Evolutionary conservation across 768 basidiomycete genomes (phyloP), one percentile per base, ranked within the genome.

Genomic region (Tulasnella sp.): DNA sequence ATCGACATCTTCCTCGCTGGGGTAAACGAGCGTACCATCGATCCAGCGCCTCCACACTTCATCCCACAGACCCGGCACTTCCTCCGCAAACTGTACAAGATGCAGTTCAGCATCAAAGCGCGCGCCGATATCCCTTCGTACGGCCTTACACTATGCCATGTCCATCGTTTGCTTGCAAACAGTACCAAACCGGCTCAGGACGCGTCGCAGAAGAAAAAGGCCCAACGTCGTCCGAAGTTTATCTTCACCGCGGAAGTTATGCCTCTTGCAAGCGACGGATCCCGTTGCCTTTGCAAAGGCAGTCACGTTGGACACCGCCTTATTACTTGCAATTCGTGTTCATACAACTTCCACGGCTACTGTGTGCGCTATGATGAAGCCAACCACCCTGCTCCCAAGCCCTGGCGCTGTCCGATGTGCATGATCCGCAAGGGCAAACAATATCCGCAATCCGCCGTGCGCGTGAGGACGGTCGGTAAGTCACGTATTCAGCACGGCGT

Each of bases 1-100:
- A 93, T 95, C 79, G 93, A 93, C 9, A 91, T 92, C 83, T 95
- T 95, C 84, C 84, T 94, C 76, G 87, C 91, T 3, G 93, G 88
- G 81, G 91, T 91, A 18, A 89, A 20, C 20, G 46, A 73, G 29
- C 26, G 26, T 5, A 75, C 13, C 55, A 57, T 77, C 40, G 55
- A n/a, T 20, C 44, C 79, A n/a, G 46, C 70, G 73, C 37, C 23
- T 16, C 70, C 29, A 51, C 23, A 44, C 40, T 32, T 72, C 70
- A 95, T 55, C 88, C 67, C 91, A 20, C 93, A 94, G 83, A 93
- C 94, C 16, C 90, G 93, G 42, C 94, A 95, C 83, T 95, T 91
- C 83, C 94, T 95, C 93, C 91, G 93, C 80, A 95, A 95, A 85
- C 85, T 95, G 20, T 95, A 91, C 86, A 92, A 91, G 85, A 92